Conservation (phyloP, 805 yeast genomes). For the Zygosaccharomyces gambellarensis region DNA sequence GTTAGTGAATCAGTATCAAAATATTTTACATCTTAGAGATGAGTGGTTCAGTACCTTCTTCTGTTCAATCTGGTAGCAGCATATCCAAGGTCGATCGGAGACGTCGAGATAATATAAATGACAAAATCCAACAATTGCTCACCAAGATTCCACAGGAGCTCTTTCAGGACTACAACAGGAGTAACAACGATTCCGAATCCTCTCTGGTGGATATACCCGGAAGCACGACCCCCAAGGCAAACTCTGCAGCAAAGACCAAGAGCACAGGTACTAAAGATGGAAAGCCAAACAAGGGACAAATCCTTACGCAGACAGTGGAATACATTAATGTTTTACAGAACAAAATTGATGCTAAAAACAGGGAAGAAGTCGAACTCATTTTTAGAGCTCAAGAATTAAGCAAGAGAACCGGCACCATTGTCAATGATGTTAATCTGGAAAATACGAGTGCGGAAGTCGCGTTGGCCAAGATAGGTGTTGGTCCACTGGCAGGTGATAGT, state of each 20-base stretch:
- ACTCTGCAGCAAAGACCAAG: conserved; percentile 27
- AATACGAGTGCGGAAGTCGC: conserved; percentile 78
- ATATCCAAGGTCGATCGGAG: conserved; percentile 38
- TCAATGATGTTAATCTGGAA: conserved; percentile 42
- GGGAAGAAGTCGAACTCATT: conserved; percentile 70
- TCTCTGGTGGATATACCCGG: conserved; percentile 12
- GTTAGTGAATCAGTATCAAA: not conserved
- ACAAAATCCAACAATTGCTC: conserved; percentile 50
- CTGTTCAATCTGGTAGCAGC: conserved; percentile 21
- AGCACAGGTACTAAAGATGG: conserved; percentile 75
- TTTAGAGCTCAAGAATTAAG: conserved; percentile 54
- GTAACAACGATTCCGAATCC: conserved; percentile 11
- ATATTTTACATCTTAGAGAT: not conserved
- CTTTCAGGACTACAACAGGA: conserved; percentile 38
- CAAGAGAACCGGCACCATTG: conserved; percentile 39
- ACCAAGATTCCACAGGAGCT: conserved; percentile 42
- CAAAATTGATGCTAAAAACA: conserved; percentile 69
- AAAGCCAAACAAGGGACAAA: conserved; percentile 81
- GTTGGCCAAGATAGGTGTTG: conserved; percentile 74
- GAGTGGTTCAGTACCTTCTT: conserved; percentile 17
- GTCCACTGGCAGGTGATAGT: conserved; percentile 50
- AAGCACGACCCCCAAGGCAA: conserved; percentile 12
- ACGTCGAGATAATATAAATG: conserved; percentile 54
- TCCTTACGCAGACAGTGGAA: conserved; percentile 68
- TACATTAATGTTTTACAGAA: conserved; percentile 64